A percentile compares a stretch with the other conserved stretches of the same genome.
These are phyloP conservation scores for Fusarium sp. DNA, from an alignment of 2,329 filamentous ascomycete species.

Conservation along the genomic window DNA sequence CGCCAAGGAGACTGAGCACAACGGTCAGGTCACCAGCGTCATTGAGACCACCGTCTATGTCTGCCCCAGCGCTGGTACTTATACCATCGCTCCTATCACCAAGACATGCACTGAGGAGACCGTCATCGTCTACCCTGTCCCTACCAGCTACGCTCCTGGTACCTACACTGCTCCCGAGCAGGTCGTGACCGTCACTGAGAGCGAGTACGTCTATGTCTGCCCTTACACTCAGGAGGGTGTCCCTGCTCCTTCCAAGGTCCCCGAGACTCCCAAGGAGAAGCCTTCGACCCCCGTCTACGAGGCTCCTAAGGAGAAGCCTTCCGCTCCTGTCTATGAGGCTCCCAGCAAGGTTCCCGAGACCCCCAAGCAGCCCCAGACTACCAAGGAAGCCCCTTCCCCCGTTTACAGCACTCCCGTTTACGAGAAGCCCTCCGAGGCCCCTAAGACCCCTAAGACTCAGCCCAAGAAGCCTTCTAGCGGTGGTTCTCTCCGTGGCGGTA, in stretches of 20 bases:
- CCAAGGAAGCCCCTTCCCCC: slow-evolving; percentile 16
- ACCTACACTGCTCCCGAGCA: slow-evolving; percentile 80
- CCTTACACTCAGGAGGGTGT: slow-evolving; percentile 69
- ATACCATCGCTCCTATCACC: slow-evolving; percentile 80
- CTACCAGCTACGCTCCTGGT: slow-evolving; percentile 76
- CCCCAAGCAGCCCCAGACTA: not conserved
- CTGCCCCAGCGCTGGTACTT: slow-evolving; percentile 81
- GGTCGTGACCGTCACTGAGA: slow-evolving; percentile 79
- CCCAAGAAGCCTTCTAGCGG: slow-evolving; percentile 44
- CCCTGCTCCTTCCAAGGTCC: slow-evolving; percentile 48
- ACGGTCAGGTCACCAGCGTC: slow-evolving; percentile 74
- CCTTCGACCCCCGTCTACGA: slow-evolving; percentile 13
- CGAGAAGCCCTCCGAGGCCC: slow-evolving; percentile 45
- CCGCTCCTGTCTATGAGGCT: slow-evolving; percentile 31
- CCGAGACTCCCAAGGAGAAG: slow-evolving; percentile 38
- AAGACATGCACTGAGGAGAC: slow-evolving; percentile 70
- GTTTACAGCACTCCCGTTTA: slow-evolving; percentile 23
- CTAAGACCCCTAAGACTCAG: slow-evolving; percentile 42
- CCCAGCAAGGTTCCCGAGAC: slow-evolving; percentile 33
- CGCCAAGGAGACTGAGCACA: slow-evolving; percentile 73
- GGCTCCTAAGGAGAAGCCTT: slow-evolving; percentile 29
- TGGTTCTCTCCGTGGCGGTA: slow-evolving; percentile 58
- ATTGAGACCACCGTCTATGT: slow-evolving; percentile 80
- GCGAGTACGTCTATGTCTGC: slow-evolving; percentile 79
- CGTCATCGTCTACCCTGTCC: slow-evolving; percentile 75